A percentile compares a stretch with the other conserved stretches of the same genome.
phyloP scores from a whole-genome alignment of 768 basidiomycete species.

The Tylopilus plumbeoviolaceoides region DNA sequence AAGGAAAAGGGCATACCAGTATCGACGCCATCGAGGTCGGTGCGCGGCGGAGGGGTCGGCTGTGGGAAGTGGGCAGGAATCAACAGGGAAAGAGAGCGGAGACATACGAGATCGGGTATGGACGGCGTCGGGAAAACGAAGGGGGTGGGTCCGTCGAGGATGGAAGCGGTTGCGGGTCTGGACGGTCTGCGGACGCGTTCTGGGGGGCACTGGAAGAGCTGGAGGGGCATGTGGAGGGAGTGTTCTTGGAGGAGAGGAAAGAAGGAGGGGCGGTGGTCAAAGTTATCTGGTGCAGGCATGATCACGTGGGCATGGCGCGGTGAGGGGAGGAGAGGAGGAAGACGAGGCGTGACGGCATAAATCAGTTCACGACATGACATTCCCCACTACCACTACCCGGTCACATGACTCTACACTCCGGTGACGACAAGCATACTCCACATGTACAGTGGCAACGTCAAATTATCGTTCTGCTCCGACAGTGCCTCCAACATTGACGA shows the following conservation, averaged over 20 bases:
- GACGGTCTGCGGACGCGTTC: conserved; percentile 29
- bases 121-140: conserved; percentile 41
- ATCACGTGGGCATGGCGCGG: conserved; percentile 18
- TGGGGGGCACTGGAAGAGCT: conserved; percentile 27
- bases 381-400: conserved; percentile 21
- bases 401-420: conserved; percentile 31
- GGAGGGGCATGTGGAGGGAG: conserved; percentile 31
- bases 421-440: conserved; percentile 82
- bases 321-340: too few species aligned
- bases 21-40: conserved; percentile 10
- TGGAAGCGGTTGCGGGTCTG: conserved; percentile 43
- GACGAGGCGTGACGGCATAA: background rate
- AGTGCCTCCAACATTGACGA: conserved; percentile 83
- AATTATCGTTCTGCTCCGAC: conserved; percentile 95
- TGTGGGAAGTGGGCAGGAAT: background rate
- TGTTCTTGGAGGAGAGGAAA: conserved; percentile 24
- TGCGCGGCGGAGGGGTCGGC: conserved; percentile 3
- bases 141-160: conserved; percentile 36
- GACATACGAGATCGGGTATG: conserved; percentile 11
- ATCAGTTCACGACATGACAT: background rate
- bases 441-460: conserved; percentile 92
- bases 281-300: conserved; percentile 26
- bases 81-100: background rate
- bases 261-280: conserved; percentile 11
- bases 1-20: conserved; percentile 18